A percentile compares a stretch with the other conserved stretches of the same genome.
Conservation (phyloP, 768 basidiomycete genomes). For the Lentinus brumalis region DNA sequence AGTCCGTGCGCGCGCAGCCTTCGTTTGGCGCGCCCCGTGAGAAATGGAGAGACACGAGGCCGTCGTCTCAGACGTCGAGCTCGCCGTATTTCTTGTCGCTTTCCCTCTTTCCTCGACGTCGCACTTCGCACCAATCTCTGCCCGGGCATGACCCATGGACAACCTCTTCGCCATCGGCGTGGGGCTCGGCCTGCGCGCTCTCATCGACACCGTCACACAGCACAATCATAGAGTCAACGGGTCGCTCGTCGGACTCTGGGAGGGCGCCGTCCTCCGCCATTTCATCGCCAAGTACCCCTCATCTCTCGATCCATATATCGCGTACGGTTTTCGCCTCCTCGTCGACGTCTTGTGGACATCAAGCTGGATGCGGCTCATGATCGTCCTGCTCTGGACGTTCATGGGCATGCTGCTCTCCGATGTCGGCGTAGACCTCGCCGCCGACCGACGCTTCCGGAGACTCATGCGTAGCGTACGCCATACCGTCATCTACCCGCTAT, state of each 20-base stretch:
- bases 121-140: neutral
- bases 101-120: neutral
- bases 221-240: slow-evolving; percentile 56
- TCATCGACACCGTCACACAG: slow-evolving; percentile 55
- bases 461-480: slow-evolving; percentile 29
- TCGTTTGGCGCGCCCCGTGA: too few species aligned
- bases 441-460: slow-evolving; percentile 38
- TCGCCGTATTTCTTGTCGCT: slow-evolving; percentile 2
- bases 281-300: slow-evolving; percentile 66
- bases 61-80: neutral
- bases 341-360: slow-evolving; percentile 72
- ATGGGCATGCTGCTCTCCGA: slow-evolving; percentile 57
- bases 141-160: slow-evolving; percentile 53
- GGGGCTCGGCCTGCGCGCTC: slow-evolving; percentile 65
- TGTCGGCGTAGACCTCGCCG: slow-evolving; percentile 48
- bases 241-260: slow-evolving; percentile 76
- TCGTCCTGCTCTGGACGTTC: slow-evolving; percentile 56
- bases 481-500: slow-evolving; percentile 22
- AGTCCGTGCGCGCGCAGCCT: too few species aligned
- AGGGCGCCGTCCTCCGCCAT: slow-evolving; percentile 73
- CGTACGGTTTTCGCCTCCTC: slow-evolving; percentile 67
- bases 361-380: slow-evolving; percentile 44
- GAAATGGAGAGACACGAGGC: too few species aligned
- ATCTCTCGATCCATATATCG: slow-evolving; percentile 72
- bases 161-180: slow-evolving; percentile 66